A percentile compares a stretch with the other conserved stretches of the same genome.
These are phyloP conservation scores for Lachancea quebecensis DNA, from an alignment of 805 yeast genomes.

Conservation along the genomic window DNA sequence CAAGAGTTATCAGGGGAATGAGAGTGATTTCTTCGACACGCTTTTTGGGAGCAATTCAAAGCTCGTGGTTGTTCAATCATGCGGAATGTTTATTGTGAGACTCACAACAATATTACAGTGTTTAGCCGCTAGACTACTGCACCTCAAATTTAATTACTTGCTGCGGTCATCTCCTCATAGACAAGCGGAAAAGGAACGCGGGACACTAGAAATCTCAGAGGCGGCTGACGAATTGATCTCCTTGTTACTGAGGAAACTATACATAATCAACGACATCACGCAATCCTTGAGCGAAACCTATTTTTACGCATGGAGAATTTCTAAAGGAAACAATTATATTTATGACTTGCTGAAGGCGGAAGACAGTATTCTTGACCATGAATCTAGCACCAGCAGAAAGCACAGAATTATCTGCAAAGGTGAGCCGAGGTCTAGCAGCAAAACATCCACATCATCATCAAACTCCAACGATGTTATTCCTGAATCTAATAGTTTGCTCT, in stretches of 20 bases:
- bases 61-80: slow-evolving; percentile 12
- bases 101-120: slow-evolving; percentile 13
- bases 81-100: slow-evolving; percentile 13
- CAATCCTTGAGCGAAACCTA: slow-evolving; percentile 45
- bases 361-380: slow-evolving; percentile 18
- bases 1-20: slow-evolving; percentile 1
- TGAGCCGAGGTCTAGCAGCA: not conserved
- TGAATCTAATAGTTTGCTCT: slow-evolving; percentile 16
- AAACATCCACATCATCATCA: not conserved
- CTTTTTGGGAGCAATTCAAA: slow-evolving; percentile 15
- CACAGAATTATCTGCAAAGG: not conserved
- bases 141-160: slow-evolving; percentile 21
- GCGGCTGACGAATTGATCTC: slow-evolving; percentile 16
- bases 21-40: slow-evolving; percentile 6
- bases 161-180: not conserved
- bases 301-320: slow-evolving; percentile 59
- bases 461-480: slow-evolving; percentile 23
- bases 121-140: slow-evolving; percentile 27
- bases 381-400: not conserved
- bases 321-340: slow-evolving; percentile 43
- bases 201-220: slow-evolving; percentile 1
- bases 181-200: not conserved
- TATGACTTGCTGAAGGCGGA: slow-evolving; percentile 31
- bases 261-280: slow-evolving; percentile 30
- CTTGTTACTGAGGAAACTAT: slow-evolving; percentile 25